A percentile compares a stretch with the other conserved stretches of the same genome.
These are phyloP conservation scores for Naematelia aurantialba DNA, from an alignment of 768 basidiomycete species.

Conservation along the genomic window DNA sequence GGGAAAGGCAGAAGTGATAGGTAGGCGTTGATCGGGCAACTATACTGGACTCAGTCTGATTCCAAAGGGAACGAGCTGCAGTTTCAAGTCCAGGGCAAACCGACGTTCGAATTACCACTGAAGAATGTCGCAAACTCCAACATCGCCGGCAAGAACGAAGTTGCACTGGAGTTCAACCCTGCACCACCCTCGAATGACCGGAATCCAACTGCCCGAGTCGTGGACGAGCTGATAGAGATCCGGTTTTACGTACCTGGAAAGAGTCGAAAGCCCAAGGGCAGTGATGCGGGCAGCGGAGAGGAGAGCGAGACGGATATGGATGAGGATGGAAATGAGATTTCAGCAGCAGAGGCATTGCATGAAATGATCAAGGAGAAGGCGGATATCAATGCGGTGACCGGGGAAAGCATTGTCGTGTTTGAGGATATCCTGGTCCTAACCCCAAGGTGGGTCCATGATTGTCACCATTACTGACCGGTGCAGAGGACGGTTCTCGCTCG, in stretches of 20 bases:
- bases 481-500: slow-evolving; percentile 93
- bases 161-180: slow-evolving; percentile 84
- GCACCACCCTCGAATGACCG: slow-evolving; percentile 13
- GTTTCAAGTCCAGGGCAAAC: slow-evolving; percentile 82
- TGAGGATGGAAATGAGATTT: slow-evolving; percentile 55
- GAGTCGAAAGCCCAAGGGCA: slow-evolving; percentile 36
- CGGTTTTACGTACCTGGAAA: slow-evolving; percentile 80
- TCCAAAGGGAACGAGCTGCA: slow-evolving; percentile 77
- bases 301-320: slow-evolving; percentile 39
- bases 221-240: slow-evolving; percentile 91
- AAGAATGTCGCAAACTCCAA: slow-evolving; percentile 89
- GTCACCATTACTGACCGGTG: not conserved
- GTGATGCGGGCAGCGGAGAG: slow-evolving; percentile 38
- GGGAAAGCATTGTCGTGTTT: slow-evolving; percentile 88
- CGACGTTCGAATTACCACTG: slow-evolving; percentile 84
- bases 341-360: slow-evolving; percentile 94
- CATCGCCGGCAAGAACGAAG: slow-evolving; percentile 93
- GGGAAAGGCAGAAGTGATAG: slow-evolving; percentile 92
- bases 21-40: slow-evolving; percentile 52
- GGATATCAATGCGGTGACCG: slow-evolving; percentile 83
- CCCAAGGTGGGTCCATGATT: slow-evolving; percentile 55
- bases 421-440: slow-evolving; percentile 92
- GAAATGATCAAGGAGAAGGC: slow-evolving; percentile 94
- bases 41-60: not conserved
- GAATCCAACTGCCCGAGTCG: slow-evolving; percentile 46